Percentiles rank a stretch among this genome's conserved stretches.
Conservation (phyloP, 768 basidiomycete species). For the Trametes cinnabarina region DNA sequence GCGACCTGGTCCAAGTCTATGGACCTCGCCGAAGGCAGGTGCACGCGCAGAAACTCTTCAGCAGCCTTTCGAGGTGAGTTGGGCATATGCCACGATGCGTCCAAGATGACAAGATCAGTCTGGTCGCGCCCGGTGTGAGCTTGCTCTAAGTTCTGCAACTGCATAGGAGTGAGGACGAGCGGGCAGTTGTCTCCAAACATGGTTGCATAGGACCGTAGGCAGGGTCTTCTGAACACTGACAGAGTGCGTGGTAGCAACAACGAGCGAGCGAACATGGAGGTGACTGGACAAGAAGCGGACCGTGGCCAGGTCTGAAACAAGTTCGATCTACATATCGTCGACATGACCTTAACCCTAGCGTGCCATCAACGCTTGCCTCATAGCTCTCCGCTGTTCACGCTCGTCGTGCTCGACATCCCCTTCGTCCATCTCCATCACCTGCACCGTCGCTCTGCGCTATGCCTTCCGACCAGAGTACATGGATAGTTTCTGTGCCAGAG, state of each 20-base stretch:
- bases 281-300: background rate
- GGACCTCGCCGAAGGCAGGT: slow-evolving; percentile 19
- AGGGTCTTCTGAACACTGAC: background rate
- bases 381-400: slow-evolving; percentile 4
- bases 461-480: slow-evolving; percentile 96
- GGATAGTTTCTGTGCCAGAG: slow-evolving; percentile 85
- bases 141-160: slow-evolving; percentile 34
- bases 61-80: slow-evolving; percentile 72
- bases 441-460: slow-evolving; percentile 39
- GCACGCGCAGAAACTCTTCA: slow-evolving; percentile 12
- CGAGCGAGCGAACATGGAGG: slow-evolving; percentile 3
- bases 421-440: background rate
- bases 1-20: slow-evolving; percentile 31
- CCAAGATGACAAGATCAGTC: slow-evolving; percentile 49
- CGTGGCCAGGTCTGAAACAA: no score
- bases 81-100: slow-evolving; percentile 95
- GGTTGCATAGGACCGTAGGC: slow-evolving; percentile 20
- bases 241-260: background rate
- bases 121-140: background rate
- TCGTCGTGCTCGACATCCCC: slow-evolving; percentile 6
- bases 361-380: slow-evolving; percentile 6
- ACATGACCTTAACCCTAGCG: slow-evolving; percentile 16
- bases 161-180: slow-evolving; percentile 51
- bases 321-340: background rate
- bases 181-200: slow-evolving; percentile 39